Base-by-base conservation (phyloP, 1,284 basidiomycete species). In the Thecaphora frezii region DNA sequence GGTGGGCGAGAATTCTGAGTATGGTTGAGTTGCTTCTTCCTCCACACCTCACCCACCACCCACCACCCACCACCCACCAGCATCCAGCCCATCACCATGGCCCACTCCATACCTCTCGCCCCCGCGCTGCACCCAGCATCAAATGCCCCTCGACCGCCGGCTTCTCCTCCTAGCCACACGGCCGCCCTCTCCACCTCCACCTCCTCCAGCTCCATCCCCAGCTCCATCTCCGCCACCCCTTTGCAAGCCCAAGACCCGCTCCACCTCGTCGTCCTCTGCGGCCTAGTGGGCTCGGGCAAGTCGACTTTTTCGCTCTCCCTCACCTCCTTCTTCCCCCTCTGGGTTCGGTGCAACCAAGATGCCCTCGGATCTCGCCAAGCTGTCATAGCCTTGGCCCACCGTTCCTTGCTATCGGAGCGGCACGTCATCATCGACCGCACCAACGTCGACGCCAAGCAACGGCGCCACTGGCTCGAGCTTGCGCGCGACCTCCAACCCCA, bases 321-420 rank as follows among this genome's bases (percentile, higher is more conserved):
- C 25, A 4, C 5, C 5, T 37, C 5, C 5, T n/a, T 37, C 7
- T 12, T 46, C 8, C 13, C 28, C 30, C 33, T 44, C 10, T 66
- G 64, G 64, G 56, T 50, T n/a, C 48, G 59, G 12, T 66, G 59
- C 49, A 66, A 66, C 25, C 64, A 66, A 46, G 64, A 66, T 41
- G 59, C 58, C 30, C 54, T 66, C 1, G 64, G 64, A 5, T 47
- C 51, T 16, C 52, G 64, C 13, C 47, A 57, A 21, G 55, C 64
- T 1, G 64, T 66, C 14, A 44, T 54, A 39, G 52, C 45, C 16
- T 46, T 53, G 21, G 64, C 64, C 1, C 46, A 54, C 1, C 48
- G 40, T 10, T 56, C 56, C 14, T 51, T 66, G 16, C 44, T 56
- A 1, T 48, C 52, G 0, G 56, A 51, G 1, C 40, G 54, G 30